Conservation (phyloP, 2,329 filamentous ascomycete species). For the Paecilomyces fulvus region DNA sequence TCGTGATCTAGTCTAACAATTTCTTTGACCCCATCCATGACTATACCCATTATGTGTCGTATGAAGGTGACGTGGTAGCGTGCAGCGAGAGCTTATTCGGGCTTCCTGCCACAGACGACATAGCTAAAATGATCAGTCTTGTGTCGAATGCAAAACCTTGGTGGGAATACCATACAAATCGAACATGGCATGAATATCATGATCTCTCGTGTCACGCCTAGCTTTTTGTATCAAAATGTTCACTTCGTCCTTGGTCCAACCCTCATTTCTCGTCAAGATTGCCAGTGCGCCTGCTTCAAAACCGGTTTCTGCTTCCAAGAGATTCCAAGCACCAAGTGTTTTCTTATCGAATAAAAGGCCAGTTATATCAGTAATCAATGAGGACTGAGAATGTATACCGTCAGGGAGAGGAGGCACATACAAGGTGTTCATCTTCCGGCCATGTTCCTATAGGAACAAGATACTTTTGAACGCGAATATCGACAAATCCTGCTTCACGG, state of each 20-base stretch:
- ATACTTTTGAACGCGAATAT: constrained; percentile 9
- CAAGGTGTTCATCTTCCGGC: constrained; percentile 1
- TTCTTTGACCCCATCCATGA: too few relatives aligned
- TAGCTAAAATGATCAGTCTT: neutral
- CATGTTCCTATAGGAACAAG: constrained; percentile 16
- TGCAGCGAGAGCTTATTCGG: neutral
- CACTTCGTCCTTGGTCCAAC: constrained; percentile 18
- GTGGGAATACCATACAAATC: constrained; percentile 4
- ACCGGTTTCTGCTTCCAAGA: constrained; percentile 15
- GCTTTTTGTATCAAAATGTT: constrained; percentile 22
- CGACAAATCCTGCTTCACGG: constrained; percentile 14
- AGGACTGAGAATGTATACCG: neutral
- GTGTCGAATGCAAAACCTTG: neutral
- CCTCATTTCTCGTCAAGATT: constrained; percentile 6
- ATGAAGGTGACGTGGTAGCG: neutral
- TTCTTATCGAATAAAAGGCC: constrained; percentile 6
- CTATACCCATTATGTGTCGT: too few relatives aligned
- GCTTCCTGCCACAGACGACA: constrained; percentile 5
- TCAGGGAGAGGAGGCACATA: neutral
- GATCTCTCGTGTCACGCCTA: constrained; percentile 21
- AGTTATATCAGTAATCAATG: neutral
- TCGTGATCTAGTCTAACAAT: too few relatives aligned
- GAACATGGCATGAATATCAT: constrained; percentile 20
- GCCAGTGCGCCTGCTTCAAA: constrained; percentile 19
- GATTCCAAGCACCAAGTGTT: constrained; percentile 14